Conservation (phyloP, 2,329 filamentous ascomycete genomes). For the Epichloe amarillans region DNA sequence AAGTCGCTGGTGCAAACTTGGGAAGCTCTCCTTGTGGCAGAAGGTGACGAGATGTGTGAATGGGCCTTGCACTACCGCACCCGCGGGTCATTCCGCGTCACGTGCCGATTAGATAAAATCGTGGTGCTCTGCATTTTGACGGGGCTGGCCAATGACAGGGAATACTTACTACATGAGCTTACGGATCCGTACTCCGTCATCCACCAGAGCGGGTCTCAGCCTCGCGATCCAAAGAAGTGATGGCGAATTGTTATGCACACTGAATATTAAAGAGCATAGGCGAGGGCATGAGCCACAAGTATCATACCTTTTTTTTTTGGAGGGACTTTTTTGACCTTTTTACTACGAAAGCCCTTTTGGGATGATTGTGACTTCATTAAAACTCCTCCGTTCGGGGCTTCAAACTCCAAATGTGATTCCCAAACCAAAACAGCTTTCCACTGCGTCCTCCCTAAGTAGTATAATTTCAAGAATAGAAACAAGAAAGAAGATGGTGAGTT, state of each 20-base stretch:
- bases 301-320: too few species aligned
- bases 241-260: background rate
- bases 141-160: conserved; percentile 3
- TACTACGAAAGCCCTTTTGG: too few species aligned
- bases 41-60: conserved; percentile 21
- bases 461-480: background rate
- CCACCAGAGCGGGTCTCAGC: background rate
- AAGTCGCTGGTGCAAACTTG: conserved; percentile 20
- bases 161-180: background rate
- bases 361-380: background rate
- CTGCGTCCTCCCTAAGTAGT: background rate
- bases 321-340: too few species aligned
- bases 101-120: conserved; percentile 19
- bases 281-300: background rate
- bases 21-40: conserved; percentile 18
- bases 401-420: background rate
- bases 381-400: background rate
- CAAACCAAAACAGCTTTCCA: background rate
- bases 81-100: conserved; percentile 19
- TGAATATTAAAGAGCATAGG: background rate
- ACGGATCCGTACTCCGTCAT: too few species aligned
- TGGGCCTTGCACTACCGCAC: conserved; percentile 13
- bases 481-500: too few species aligned
- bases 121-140: background rate
- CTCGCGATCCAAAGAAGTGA: background rate